phyloP scores from a whole-genome alignment of 2,329 filamentous ascomycete species.

The Sclerotinia nivalis region DNA sequence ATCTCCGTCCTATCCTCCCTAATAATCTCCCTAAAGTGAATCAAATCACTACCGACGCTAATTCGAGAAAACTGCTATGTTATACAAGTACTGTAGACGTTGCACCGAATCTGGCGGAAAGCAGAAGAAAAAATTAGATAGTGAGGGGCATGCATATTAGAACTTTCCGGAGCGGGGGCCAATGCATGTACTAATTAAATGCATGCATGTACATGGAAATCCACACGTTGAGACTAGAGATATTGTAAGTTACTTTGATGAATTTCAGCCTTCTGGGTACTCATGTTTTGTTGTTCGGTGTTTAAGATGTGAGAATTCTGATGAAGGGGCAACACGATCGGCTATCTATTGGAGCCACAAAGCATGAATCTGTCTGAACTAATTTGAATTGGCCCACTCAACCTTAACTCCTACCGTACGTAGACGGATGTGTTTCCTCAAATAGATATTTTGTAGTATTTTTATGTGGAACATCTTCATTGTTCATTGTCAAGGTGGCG shows the following conservation, averaged over 20 bases:
- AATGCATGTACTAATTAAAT: neutral
- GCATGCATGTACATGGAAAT: neutral
- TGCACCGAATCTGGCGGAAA: neutral
- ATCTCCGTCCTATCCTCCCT: neutral
- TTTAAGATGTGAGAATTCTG: neutral
- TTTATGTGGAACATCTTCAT: conserved; percentile 11
- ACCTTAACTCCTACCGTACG: neutral
- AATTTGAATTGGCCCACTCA: neutral
- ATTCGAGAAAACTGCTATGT: neutral
- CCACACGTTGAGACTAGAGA: neutral
- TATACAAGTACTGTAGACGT: neutral
- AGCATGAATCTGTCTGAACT: neutral
- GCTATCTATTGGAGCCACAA: neutral
- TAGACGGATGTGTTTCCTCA: conserved; percentile 17
- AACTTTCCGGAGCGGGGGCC: neutral
- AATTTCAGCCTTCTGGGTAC: neutral
- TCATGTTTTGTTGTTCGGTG: neutral
- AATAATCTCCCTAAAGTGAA: neutral
- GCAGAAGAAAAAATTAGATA: neutral
- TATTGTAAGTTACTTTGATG: neutral
- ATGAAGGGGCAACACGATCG: neutral
- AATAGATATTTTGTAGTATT: neutral
- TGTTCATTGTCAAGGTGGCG: conserved; percentile 5
- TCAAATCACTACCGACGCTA: neutral
- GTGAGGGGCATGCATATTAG: neutral